Evolutionary conservation across 768 basidiomycete genomes (phyloP).

Genomic region (Tricholoma sp.): DNA sequence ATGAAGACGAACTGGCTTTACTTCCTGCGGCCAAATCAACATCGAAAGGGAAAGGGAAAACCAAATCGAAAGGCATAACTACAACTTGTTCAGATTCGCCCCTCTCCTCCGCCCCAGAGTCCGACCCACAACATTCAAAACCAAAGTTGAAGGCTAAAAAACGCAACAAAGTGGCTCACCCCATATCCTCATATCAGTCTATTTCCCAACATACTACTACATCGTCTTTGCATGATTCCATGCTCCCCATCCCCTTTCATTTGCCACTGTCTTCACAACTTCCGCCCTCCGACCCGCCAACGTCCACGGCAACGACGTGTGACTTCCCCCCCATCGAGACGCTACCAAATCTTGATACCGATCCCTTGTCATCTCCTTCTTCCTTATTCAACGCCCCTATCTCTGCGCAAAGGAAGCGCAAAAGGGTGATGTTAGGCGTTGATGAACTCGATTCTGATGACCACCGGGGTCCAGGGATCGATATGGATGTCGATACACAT

Average conservation of each 20-base stretch:
- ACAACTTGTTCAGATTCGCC: conserved; percentile 2
- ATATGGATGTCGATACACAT: conserved; percentile 3
- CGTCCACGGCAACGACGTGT: conserved; percentile 21
- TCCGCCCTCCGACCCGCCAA: conserved; percentile 31
- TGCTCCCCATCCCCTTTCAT: conserved; percentile 13
- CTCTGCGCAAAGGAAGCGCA: conserved; percentile 13
- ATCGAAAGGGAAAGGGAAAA: conserved; percentile 10
- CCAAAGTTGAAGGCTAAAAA: neutral
- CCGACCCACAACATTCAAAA: neutral
- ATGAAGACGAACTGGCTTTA: conserved; percentile 32
- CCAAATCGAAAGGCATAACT: neutral
- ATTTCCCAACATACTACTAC: conserved; percentile 9
- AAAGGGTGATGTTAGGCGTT: conserved; percentile 12
- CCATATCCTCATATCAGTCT: conserved; percentile 2
- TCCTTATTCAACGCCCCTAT: conserved; percentile 23
- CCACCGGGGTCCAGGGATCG: neutral
- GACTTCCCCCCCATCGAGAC: conserved; percentile 31
- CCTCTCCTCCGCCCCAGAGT: neutral
- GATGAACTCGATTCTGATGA: conserved; percentile 25
- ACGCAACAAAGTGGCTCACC: neutral
- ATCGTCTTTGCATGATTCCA: conserved; percentile 12
- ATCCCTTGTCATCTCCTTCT: conserved; percentile 28
- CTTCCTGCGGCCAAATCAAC: conserved; percentile 27
- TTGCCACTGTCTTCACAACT: conserved; percentile 20
- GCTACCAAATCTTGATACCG: conserved; percentile 19